phyloP scores from a whole-genome alignment of 352 stramenopile species.

The Peronospora farinosa region DNA sequence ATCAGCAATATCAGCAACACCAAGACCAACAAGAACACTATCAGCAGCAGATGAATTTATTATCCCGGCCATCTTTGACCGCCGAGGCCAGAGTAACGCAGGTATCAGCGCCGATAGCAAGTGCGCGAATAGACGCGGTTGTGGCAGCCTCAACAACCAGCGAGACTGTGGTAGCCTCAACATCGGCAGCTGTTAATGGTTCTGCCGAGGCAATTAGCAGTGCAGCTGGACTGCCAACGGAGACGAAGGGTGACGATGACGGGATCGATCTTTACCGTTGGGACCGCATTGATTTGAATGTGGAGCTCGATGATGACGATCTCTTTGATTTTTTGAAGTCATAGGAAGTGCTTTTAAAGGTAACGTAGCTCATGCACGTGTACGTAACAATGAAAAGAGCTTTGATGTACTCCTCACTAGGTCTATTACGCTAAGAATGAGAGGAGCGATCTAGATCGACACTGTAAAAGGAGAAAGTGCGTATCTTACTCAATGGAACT shows the following conservation, averaged over 20 bases:
- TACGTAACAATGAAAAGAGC: slow-evolving; percentile 23
- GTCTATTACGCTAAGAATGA: background rate
- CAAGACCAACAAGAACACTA: slow-evolving; percentile 20
- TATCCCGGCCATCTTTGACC: slow-evolving; percentile 18
- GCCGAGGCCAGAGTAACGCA: slow-evolving; percentile 10
- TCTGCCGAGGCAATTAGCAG: slow-evolving; percentile 6
- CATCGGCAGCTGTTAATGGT: slow-evolving; percentile 3
- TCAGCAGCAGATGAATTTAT: slow-evolving; percentile 19
- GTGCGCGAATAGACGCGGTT: slow-evolving; percentile 6
- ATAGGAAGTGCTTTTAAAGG: slow-evolving; percentile 23
- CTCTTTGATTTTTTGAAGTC: slow-evolving; percentile 84
- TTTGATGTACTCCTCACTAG: slow-evolving; percentile 7
- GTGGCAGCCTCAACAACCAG: background rate
- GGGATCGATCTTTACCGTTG: slow-evolving; percentile 68
- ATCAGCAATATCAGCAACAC: slow-evolving; percentile 18
- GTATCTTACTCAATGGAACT: slow-evolving; percentile 16
- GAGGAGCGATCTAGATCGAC: too few species aligned
- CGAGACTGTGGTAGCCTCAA: slow-evolving; percentile 10
- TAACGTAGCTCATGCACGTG: slow-evolving; percentile 25
- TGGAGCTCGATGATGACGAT: slow-evolving; percentile 79
- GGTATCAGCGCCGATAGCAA: slow-evolving; percentile 11
- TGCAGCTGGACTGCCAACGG: slow-evolving; percentile 10
- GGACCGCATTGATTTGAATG: slow-evolving; percentile 78
- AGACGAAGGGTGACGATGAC: slow-evolving; percentile 41
- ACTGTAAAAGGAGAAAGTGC: background rate